Conservation (phyloP, 129 eudicot genomes). For the Flaveria brownii region DNA sequence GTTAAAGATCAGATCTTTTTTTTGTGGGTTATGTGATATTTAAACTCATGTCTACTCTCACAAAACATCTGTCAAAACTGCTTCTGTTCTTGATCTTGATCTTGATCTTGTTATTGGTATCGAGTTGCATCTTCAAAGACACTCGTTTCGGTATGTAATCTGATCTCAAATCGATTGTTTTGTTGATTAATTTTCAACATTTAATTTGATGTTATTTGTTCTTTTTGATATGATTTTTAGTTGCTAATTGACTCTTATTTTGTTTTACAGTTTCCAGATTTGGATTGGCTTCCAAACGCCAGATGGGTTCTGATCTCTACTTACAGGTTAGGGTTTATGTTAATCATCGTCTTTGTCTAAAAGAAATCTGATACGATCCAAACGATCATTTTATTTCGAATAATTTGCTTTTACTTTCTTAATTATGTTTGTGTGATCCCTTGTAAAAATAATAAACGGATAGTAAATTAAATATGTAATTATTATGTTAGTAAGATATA, state of each 20-base stretch:
- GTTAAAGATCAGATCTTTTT: slow-evolving; percentile 9
- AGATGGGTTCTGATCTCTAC: slow-evolving; percentile 27
- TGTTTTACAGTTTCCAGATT: slow-evolving; percentile 25
- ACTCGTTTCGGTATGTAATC: slow-evolving; percentile 34
- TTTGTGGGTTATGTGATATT: slow-evolving; percentile 29
- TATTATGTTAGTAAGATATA: no score
- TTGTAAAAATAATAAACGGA: no score
- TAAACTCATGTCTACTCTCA: slow-evolving; percentile 32
- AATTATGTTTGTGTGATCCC: background rate
- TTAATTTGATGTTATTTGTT: background rate
- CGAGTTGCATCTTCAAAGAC: slow-evolving; percentile 18
- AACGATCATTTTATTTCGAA: background rate
- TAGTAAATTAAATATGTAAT: no score
- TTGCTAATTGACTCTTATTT: background rate
- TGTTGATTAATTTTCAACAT: background rate
- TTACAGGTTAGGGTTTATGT: slow-evolving; percentile 31
- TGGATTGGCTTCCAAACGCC: slow-evolving; percentile 32
- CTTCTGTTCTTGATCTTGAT: slow-evolving; percentile 11
- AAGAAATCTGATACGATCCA: background rate
- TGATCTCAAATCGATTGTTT: slow-evolving; percentile 8
- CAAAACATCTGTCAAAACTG: slow-evolving; percentile 25
- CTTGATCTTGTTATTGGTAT: slow-evolving; percentile 29
- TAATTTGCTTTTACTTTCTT: background rate
- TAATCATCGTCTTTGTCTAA: background rate
- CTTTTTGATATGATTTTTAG: background rate